These are phyloP conservation scores for Dothistroma pini DNA, from an alignment of 2,329 filamentous ascomycete genomes.

Conservation along the genomic window DNA sequence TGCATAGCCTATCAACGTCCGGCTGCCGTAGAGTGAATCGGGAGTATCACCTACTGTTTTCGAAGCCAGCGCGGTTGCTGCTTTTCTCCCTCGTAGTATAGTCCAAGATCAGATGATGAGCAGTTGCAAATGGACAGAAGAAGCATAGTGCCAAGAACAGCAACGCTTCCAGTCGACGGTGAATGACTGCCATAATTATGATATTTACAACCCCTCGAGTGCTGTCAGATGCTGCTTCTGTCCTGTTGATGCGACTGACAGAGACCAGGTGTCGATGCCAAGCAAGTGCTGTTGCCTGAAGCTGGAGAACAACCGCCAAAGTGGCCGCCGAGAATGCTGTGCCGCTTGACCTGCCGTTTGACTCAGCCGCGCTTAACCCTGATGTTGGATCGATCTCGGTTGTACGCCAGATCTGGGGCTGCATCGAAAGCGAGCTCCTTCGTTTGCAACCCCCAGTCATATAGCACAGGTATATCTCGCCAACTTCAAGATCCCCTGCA, in stretches of 20 bases:
- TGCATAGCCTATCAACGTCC: neutral
- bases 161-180: neutral
- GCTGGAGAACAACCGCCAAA: neutral
- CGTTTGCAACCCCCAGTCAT: neutral
- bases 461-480: neutral
- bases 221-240: neutral
- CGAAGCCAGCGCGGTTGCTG: neutral
- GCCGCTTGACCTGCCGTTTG: neutral
- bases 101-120: neutral
- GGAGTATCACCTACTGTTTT: neutral
- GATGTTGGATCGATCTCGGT: neutral
- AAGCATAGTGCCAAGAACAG: neutral
- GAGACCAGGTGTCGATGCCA: neutral
- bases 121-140: neutral
- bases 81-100: neutral
- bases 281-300: neutral
- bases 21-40: neutral
- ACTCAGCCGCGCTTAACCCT: neutral
- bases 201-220: neutral
- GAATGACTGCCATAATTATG: neutral
- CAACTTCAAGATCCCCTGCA: neutral
- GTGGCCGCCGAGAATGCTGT: neutral
- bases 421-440: neutral
- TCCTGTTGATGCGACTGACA: neutral
- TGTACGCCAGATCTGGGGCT: neutral